Percentiles rank a stretch among this genome's conserved stretches.
Conservation (phyloP, 2,329 filamentous ascomycete genomes). For the Ophiostoma sp. region DNA sequence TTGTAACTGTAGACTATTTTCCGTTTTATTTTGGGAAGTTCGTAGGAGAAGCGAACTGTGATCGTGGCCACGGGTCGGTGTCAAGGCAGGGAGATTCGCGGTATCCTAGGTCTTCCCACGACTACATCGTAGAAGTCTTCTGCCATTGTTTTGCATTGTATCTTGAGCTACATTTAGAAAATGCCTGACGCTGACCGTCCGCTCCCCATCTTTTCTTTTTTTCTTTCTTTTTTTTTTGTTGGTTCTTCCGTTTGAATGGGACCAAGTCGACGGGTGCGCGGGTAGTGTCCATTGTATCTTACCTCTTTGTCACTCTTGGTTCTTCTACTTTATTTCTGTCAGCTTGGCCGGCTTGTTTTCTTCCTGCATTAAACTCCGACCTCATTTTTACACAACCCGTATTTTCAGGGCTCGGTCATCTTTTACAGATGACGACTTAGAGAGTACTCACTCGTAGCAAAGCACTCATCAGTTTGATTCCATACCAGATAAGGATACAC, state of each 20-base stretch:
- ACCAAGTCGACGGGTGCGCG: constrained; percentile 5
- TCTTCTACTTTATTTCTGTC: background rate
- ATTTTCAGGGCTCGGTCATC: background rate
- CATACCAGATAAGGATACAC: too few species aligned
- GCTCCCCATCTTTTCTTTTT: background rate
- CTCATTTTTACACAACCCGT: constrained; percentile 5
- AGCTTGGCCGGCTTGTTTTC: background rate
- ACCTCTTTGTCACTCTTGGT: background rate
- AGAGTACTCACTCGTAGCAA: too few species aligned
- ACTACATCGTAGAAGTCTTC: too few species aligned
- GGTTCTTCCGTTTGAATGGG: background rate
- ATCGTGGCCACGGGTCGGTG: background rate
- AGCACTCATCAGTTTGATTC: too few species aligned
- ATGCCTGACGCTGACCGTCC: too few species aligned
- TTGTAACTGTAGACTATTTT: background rate
- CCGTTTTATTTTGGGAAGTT: background rate
- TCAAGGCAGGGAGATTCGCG: too few species aligned
- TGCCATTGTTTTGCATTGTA: too few species aligned
- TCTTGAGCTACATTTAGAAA: too few species aligned
- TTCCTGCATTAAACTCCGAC: background rate
- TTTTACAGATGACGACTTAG: background rate
- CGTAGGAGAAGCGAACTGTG: background rate
- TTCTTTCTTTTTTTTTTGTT: too few species aligned
- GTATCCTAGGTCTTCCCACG: too few species aligned
- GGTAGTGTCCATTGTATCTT: background rate